Evolutionary conservation across 179 eudicot genomes (phyloP), one percentile per base, ranked within the genome.

Genomic region (Actinidia arguta): DNA sequence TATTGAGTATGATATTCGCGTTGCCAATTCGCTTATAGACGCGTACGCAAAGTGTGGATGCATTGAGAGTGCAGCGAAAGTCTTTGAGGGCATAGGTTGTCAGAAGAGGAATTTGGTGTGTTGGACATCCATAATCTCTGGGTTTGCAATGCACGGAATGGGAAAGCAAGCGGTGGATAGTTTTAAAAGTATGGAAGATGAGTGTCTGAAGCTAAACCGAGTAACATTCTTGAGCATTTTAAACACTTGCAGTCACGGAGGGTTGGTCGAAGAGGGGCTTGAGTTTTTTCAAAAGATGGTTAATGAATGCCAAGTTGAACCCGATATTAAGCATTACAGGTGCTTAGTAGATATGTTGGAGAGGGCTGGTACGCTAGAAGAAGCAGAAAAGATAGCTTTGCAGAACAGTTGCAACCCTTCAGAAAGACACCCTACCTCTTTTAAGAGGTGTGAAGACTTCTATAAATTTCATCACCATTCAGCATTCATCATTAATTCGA

Each of bases 131-230:
- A 79, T 92, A 10, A 90, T 93, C 70, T 85, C 92, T 27, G 91
- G 89, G 64, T 91, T 89, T 56, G 95, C 95, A 73, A 89, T 86
- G 94, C 93, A 91, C 42, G 92, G 93, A 52, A 92, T 91, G 93
- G 88, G 88, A 56, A 84, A 83, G 80, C 90, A 94, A 87, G 98
- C 92, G 10, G 82, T 48, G 20, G 82, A 82, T 24, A 75, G 85
- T 77, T 88, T 90, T 58, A 76, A 73, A 39, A 81, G 54, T 46
- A 92, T 94, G 98, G 85, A 88, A 78, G 75, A 25, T 11, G 74
- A 44, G 18, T 88, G 89, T 6, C 16, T 90, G 18, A 85, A 74
- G 83, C 93, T 95, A 31, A 94, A 91, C 55, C 84, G 84, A 39
- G 82, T 94, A 44, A 92, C 93, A 22, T 89, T 91, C 88, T 89